Conservation (phyloP, 2,329 filamentous ascomycete species). For the Fusarium buharicum region DNA sequence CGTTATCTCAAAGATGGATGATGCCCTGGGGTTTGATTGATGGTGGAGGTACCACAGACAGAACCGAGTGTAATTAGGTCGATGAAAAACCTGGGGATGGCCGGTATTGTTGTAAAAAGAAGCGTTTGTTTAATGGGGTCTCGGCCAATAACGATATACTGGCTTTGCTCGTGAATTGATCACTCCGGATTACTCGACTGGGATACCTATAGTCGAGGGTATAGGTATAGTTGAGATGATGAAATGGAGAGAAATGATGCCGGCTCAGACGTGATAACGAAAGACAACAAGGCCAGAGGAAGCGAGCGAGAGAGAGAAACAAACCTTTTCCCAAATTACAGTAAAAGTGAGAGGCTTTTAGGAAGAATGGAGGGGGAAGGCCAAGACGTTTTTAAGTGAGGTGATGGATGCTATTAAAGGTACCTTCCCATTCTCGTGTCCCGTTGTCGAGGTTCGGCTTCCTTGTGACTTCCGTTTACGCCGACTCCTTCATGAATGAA, state of each 20-base stretch:
- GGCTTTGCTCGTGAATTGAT: conserved; percentile 25
- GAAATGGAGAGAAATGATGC: conserved; percentile 7
- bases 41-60: conserved; percentile 20
- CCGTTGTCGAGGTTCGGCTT: conserved; percentile 14
- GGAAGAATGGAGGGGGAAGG: conserved; percentile 24
- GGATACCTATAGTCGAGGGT: conserved; percentile 10
- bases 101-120: conserved; percentile 12
- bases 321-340: conserved; percentile 14
- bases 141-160: conserved; percentile 14
- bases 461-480: conserved; percentile 28
- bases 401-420: conserved; percentile 20
- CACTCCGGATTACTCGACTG: conserved; percentile 17
- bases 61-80: conserved; percentile 15
- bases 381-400: conserved; percentile 34
- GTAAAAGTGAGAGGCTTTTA: conserved; percentile 18
- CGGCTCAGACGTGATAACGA: conserved; percentile 29
- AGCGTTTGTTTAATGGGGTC: conserved; percentile 18
- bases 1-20: conserved; percentile 19
- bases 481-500: conserved; percentile 24
- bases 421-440: conserved; percentile 30
- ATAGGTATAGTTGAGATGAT: conserved; percentile 18
- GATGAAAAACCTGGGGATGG: conserved; percentile 22
- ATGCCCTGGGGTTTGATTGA: conserved; percentile 15
- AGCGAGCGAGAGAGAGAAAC: conserved; percentile 24
- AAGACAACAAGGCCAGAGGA: conserved; percentile 27